A percentile compares a stretch with the other conserved stretches of the same genome.
These are phyloP conservation scores for Eimeria acervulina DNA, from an alignment of 169 alveolate genomes.

Conservation along the genomic window DNA sequence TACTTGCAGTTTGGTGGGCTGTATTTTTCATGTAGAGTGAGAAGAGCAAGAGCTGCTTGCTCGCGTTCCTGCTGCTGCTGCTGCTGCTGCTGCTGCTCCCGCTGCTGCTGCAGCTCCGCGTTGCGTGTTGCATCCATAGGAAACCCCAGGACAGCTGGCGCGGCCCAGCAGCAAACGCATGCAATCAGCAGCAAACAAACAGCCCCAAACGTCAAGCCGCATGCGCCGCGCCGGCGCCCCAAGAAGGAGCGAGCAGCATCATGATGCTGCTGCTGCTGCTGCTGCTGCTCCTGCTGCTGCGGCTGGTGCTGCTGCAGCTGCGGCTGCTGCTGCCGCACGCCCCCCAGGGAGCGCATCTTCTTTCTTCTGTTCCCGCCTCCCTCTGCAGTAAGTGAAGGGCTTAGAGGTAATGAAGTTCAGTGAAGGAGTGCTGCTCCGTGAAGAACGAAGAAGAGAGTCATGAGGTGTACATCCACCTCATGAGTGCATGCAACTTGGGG, in stretches of 20 bases:
- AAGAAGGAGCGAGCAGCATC: not conserved
- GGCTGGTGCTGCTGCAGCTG: not conserved
- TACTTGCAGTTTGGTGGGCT: constrained; percentile 77
- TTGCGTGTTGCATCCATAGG: constrained; percentile 66
- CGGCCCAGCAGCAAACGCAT: not conserved
- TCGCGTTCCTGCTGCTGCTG: constrained; percentile 55
- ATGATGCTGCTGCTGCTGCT: constrained; percentile 4
- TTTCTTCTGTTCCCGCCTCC: too few species aligned
- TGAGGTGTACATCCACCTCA: constrained; percentile 20
- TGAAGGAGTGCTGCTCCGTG: not conserved
- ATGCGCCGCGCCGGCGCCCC: not conserved
- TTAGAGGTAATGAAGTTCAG: not conserved
- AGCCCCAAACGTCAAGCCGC: not conserved
- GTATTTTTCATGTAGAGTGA: constrained; percentile 70
- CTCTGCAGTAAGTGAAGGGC: not conserved
- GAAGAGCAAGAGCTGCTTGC: constrained; percentile 36
- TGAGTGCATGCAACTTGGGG: not conserved
- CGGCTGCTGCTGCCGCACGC: too few species aligned
- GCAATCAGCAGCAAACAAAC: constrained; percentile 19
- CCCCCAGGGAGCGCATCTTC: constrained; percentile 20
- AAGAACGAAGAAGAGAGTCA: not conserved
- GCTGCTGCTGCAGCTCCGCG: not conserved
- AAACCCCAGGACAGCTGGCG: not conserved
- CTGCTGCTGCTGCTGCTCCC: constrained; percentile 60
- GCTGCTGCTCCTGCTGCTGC: not conserved